phyloP scores from a whole-genome alignment of 2,329 filamentous ascomycete species.

The Tolypocladium album region DNA sequence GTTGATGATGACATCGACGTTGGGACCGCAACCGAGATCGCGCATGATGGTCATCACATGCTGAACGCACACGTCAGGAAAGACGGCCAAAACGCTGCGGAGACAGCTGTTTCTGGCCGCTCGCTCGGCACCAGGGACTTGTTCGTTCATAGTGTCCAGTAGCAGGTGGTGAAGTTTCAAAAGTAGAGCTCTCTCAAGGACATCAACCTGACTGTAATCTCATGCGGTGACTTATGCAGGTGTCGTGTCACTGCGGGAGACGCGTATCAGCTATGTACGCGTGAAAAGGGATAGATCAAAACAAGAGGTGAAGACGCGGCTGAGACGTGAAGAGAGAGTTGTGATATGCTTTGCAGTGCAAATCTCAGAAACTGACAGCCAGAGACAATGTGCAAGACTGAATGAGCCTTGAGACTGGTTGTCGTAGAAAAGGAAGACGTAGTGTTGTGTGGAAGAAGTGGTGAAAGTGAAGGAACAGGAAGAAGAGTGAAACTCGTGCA shows the following conservation, averaged over 20 bases:
- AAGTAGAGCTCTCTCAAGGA: not conserved
- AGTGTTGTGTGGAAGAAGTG: not conserved
- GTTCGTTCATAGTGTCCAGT: not conserved
- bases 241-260: not conserved
- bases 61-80: conserved; percentile 33
- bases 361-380: not conserved
- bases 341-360: not conserved
- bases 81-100: conserved; percentile 16
- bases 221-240: not conserved
- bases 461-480: not conserved
- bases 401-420: not conserved
- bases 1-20: conserved; percentile 21
- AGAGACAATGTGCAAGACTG: not conserved
- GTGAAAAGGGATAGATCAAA: not conserved
- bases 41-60: conserved; percentile 20
- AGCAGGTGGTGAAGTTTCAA: not conserved
- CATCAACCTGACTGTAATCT: not conserved
- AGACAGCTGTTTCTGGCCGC: conserved; percentile 6
- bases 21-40: conserved; percentile 15
- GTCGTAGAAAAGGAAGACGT: not conserved
- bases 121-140: not conserved
- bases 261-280: not conserved
- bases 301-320: not conserved
- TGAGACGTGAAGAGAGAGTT: not conserved
- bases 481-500: no score